Percentiles rank a stretch among this genome's conserved stretches.
These are phyloP conservation scores for Pholiota adiposa DNA, from an alignment of 1,284 basidiomycete genomes.

Conservation along the genomic window DNA sequence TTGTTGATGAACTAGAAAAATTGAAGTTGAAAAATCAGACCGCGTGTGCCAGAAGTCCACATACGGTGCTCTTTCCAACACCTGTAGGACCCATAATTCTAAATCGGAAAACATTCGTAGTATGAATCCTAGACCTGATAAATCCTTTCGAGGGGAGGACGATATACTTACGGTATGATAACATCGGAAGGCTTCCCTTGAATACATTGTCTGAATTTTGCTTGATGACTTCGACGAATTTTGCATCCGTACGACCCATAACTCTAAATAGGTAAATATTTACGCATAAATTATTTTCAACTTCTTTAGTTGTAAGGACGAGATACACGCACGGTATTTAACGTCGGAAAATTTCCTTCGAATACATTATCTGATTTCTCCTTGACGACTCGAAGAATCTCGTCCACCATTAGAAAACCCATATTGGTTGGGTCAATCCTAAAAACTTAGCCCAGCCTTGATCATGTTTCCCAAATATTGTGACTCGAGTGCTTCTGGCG, in stretches of 20 bases:
- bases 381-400: not conserved
- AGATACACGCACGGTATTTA: too few species aligned
- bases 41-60: not conserved
- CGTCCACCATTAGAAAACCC: not conserved
- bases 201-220: not conserved
- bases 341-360: too few species aligned
- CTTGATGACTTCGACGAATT: not conserved
- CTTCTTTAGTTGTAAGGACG: not conserved
- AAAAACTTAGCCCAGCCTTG: not conserved
- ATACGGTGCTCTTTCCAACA: conserved; percentile 21
- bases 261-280: too few species aligned
- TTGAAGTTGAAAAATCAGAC: not conserved
- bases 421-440: too few species aligned
- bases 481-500: not conserved
- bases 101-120: not conserved
- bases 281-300: too few species aligned
- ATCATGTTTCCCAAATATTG: not conserved
- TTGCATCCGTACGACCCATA: too few species aligned
- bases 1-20: conserved; percentile 16
- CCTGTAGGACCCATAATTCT: conserved; percentile 2
- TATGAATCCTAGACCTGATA: not conserved
- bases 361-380: too few species aligned
- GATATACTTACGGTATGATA: not conserved
- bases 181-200: not conserved
- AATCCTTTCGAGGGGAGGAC: not conserved